phyloP scores from a whole-genome alignment of 768 basidiomycete species.

The Daedaleopsis nitida region DNA sequence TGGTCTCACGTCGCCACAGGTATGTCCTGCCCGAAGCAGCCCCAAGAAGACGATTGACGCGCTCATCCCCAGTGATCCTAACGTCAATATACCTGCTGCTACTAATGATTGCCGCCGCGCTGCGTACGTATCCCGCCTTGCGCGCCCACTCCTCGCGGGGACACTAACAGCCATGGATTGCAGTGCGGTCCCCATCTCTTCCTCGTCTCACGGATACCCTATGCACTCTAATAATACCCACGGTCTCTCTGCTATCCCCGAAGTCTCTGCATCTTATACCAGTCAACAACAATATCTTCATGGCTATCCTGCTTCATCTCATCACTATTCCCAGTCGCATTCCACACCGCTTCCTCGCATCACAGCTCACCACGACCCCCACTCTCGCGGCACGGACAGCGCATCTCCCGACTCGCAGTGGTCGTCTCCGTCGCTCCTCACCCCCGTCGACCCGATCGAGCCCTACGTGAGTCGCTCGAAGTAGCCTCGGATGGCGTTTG shows the following conservation, averaged over 20 bases:
- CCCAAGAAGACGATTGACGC: neutral
- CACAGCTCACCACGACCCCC: constrained; percentile 36
- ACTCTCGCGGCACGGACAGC: constrained; percentile 50
- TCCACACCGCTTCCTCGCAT: constrained; percentile 40
- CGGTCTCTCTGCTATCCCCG: constrained; percentile 57
- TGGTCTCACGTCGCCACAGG: constrained; percentile 45
- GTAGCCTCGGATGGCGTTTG: neutral
- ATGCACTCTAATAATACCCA: constrained; percentile 44
- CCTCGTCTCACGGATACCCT: constrained; percentile 48
- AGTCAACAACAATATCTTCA: constrained; percentile 50
- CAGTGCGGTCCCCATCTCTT: constrained; percentile 29
- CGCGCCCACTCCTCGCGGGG: neutral
- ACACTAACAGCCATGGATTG: constrained; percentile 2
- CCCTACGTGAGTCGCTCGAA: constrained; percentile 55
- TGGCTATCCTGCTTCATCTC: constrained; percentile 42
- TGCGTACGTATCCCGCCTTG: constrained; percentile 6
- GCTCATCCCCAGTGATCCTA: constrained; percentile 24
- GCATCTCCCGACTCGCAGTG: constrained; percentile 55
- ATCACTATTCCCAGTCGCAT: constrained; percentile 30
- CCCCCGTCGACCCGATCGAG: constrained; percentile 57
- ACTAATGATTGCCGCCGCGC: constrained; percentile 19
- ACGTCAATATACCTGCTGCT: constrained; percentile 24
- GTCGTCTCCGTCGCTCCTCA: constrained; percentile 47
- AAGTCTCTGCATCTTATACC: constrained; percentile 51
- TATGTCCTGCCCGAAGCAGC: constrained; percentile 16